phyloP scores from a whole-genome alignment of 441 rosid species.

The Brassica balearica region DNA sequence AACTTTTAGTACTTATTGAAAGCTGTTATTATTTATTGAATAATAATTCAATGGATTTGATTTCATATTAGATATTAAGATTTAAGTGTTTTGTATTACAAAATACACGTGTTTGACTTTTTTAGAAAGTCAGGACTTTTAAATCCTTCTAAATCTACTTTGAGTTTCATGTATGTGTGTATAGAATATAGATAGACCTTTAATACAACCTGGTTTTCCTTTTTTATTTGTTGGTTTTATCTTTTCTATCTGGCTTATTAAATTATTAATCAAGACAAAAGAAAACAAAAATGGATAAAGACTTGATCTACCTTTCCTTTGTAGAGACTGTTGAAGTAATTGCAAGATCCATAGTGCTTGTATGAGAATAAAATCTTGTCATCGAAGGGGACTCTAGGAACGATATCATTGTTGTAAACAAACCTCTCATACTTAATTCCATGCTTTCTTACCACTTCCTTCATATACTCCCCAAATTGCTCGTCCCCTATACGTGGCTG shows the following conservation, averaged over 20 bases:
- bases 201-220: background rate
- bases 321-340: constrained; percentile 11
- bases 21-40: background rate
- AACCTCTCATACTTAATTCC: constrained; percentile 1
- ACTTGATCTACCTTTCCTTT: background rate
- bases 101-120: background rate
- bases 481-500: constrained; percentile 10
- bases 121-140: background rate
- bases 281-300: background rate
- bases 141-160: background rate
- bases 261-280: background rate
- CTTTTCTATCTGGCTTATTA: background rate
- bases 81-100: background rate
- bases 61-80: background rate
- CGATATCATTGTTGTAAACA: constrained; percentile 1
- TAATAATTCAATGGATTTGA: background rate
- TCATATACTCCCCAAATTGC: constrained; percentile 3
- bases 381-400: constrained; percentile 5
- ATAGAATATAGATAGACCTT: background rate
- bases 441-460: background rate
- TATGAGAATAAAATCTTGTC: constrained; percentile 6
- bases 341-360: constrained; percentile 3
- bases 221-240: background rate
- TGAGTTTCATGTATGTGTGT: background rate
- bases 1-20: background rate